Evolutionary conservation across 768 basidiomycete genomes (phyloP), one percentile per base, ranked within the genome.

Genomic region (Pisolithus albus): DNA sequence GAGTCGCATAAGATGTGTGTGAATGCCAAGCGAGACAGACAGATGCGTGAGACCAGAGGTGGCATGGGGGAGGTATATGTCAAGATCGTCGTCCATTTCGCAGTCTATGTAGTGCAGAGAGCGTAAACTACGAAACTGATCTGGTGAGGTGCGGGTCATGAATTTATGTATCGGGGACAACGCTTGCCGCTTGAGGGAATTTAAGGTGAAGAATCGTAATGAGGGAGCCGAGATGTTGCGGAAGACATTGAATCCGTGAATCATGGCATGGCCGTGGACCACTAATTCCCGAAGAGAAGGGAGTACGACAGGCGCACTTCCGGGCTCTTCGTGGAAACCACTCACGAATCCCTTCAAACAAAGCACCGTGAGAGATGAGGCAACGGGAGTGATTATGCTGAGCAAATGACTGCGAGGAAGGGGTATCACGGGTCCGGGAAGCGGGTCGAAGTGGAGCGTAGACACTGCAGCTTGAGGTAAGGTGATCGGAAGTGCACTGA

Each of bases 41-140:
- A 72, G 62, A 47, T 72, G 61, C 7, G 52, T 68, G 44, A 73
- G 61, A 26, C 63, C 63, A 48, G 72, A 66, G 16, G 72, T 63
- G 38, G 61, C 61, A 41, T 57, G 51, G 0, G 67, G 61, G 38
- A 67, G 66, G 18, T 69, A 67, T 54, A 67, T 65, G 61, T 69
- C 66, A 37, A 67, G 57, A 41, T 67, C 66, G 46, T 69, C 65
- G 46, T 67, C 67, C 57, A 67, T 69, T 21, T 65, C 60, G 50
- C 66, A 68, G 46, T 67, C 65, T 50, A 69, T 65, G 44, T 69
- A 69, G 56, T 67, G 59, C 41, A 69, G 62, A 15, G 59, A 61
- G 39, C 49, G 59, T 21, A 71, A 52, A 43, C 65, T 62, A 38
- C 62, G 66, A 47, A 67, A 67, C 46, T 69, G 67, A 45, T 67